A percentile compares a stretch with the other conserved stretches of the same genome.
These are phyloP conservation scores for Schizonepeta tenuifolia DNA, from an alignment of 257 asterid species.

Conservation along the genomic window DNA sequence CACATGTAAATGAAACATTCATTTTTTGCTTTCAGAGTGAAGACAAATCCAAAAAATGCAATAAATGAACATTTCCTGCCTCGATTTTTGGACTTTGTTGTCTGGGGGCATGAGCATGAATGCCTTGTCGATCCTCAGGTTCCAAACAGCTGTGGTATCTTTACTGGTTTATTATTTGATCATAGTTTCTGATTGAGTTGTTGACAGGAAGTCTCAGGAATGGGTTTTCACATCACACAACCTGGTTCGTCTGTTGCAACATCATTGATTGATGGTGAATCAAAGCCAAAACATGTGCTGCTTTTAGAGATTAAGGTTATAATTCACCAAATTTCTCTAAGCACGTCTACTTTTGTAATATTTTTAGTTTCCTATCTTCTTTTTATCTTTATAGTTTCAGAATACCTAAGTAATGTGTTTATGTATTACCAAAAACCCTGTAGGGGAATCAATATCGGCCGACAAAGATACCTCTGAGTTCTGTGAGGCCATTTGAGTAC, in stretches of 20 bases:
- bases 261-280: conserved; percentile 97
- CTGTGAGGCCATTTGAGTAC: conserved; percentile 96
- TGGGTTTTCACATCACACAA: conserved; percentile 99
- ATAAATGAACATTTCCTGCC: conserved; percentile 97
- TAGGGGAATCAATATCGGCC: conserved; percentile 98
- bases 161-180: conserved; percentile 26
- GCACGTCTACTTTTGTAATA: not conserved
- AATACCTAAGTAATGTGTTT: conserved; percentile 29
- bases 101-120: conserved; percentile 99
- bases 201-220: conserved; percentile 93
- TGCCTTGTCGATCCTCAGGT: conserved; percentile 99
- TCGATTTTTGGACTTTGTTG: conserved; percentile 89
- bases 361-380: conserved; percentile 14
- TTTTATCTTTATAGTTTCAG: not conserved
- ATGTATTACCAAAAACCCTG: conserved; percentile 31
- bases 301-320: conserved; percentile 95
- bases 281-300: conserved; percentile 92
- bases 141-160: conserved; percentile 26
- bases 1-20: conserved; percentile 14
- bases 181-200: conserved; percentile 35
- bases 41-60: conserved; percentile 97
- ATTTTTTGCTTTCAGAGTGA: conserved; percentile 66
- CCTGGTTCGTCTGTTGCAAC: conserved; percentile 99
- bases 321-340: conserved; percentile 14
- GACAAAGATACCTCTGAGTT: conserved; percentile 85